phyloP scores from a whole-genome alignment of 106 monocot species.

The Acanthochlamys bracteata region DNA sequence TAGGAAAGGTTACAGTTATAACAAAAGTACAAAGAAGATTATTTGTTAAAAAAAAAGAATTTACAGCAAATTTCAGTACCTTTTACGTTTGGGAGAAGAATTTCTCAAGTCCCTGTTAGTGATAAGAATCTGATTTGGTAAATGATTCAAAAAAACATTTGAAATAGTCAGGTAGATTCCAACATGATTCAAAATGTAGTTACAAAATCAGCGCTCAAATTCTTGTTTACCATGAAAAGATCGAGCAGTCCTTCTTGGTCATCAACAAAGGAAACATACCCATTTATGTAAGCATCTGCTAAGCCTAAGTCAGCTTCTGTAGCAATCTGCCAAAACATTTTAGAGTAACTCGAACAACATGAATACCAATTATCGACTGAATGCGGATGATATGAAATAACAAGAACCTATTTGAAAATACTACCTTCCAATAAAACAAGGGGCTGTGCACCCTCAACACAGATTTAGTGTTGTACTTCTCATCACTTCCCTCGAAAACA shows the following conservation, averaged over 20 bases:
- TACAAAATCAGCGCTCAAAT: too few relatives aligned
- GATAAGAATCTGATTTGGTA: constrained; percentile 94
- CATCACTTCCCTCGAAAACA: constrained; percentile 45
- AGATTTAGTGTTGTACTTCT: constrained; percentile 37
- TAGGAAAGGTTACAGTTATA: neutral
- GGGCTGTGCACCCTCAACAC: constrained; percentile 70
- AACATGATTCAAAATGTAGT: too few relatives aligned
- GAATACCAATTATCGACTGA: too few relatives aligned
- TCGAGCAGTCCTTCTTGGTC: constrained; percentile 73
- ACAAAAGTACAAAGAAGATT: neutral
- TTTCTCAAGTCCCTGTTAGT: constrained; percentile 59
- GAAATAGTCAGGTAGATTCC: too few relatives aligned
- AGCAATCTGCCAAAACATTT: constrained; percentile 40
- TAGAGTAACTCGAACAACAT: too few relatives aligned
- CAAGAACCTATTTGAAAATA: too few relatives aligned
- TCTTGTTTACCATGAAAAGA: constrained; percentile 49
- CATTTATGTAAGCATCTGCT: constrained; percentile 94
- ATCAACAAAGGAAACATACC: constrained; percentile 78
- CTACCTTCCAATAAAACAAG: constrained; percentile 95
- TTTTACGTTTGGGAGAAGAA: constrained; percentile 24
- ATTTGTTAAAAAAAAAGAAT: neutral
- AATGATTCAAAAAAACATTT: too few relatives aligned
- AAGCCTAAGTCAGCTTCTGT: constrained; percentile 92
- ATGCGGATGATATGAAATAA: too few relatives aligned
- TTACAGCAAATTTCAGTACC: constrained; percentile 13